Percentiles rank a stretch among this genome's conserved stretches.
Evolutionary conservation across 2,329 filamentous ascomycete genomes (phyloP).

Genomic region (Microdochium nivale): DNA sequence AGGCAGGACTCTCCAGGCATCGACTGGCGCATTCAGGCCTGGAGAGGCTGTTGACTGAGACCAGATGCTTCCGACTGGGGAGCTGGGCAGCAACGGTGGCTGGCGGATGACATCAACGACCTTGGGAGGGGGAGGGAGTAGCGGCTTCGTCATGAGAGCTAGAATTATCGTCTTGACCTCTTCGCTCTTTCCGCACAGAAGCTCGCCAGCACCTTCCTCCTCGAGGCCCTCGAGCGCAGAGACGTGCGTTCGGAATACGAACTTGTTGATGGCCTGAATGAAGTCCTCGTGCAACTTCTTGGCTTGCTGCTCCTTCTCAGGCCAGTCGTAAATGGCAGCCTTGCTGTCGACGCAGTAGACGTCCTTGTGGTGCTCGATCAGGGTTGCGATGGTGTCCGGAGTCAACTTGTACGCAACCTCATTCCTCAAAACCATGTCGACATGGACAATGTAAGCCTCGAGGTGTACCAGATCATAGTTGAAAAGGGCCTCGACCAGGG

Average conservation of each 20-base stretch:
- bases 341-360: conserved; percentile 87
- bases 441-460: conserved; percentile 96
- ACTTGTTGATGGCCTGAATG: conserved; percentile 92
- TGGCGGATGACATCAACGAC: conserved; percentile 85
- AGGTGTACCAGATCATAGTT: conserved; percentile 91
- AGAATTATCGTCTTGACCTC: conserved; percentile 86
- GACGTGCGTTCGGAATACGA: conserved; percentile 85
- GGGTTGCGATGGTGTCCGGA: conserved; percentile 81
- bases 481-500: conserved; percentile 77
- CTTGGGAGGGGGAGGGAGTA: conserved; percentile 78
- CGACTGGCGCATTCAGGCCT: conserved; percentile 61
- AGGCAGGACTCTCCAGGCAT: conserved; percentile 84
- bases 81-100: conserved; percentile 77
- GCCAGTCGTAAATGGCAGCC: conserved; percentile 86
- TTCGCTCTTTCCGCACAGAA: conserved; percentile 83
- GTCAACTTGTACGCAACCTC: conserved; percentile 98
- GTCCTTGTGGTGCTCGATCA: conserved; percentile 95
- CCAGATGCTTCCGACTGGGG: conserved; percentile 72
- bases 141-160: conserved; percentile 73
- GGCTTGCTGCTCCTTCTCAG: conserved; percentile 90
- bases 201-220: conserved; percentile 90
- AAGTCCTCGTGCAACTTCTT: conserved; percentile 98
- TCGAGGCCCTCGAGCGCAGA: conserved; percentile 89
- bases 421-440: conserved; percentile 96
- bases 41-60: conserved; percentile 59